Base-by-base conservation (phyloP, 495 filamentous ascomycete genomes). In the Rhizodiscina lignyota region DNA sequence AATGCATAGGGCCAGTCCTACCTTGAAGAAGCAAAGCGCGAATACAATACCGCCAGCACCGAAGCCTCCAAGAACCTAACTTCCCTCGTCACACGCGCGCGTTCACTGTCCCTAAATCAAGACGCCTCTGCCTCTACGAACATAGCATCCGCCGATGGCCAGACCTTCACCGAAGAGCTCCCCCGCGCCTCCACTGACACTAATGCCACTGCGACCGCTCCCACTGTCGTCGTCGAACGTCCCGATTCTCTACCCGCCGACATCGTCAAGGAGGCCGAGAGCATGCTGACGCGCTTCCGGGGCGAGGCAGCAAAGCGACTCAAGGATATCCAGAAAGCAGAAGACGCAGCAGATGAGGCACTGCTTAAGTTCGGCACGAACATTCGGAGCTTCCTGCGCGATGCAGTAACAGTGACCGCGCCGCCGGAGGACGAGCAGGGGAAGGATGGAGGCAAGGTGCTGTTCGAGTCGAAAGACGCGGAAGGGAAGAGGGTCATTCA, bases 311-410 rank as follows among this genome's bases (percentile, higher is more conserved):
- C 78, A 5, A 81, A 83, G 49, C 72, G 82, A 33, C 63, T 97
- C 27, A 86, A 81, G 49, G 87, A 94, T 46, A 78, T 97, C 21
- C 80, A 96, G 49, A 77, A 77, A 44, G 89, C 87, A 27, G 89
- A 97, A 55, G 86, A 94, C 48, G 86, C 86, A n/a, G 89, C 89
- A 15, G 89, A 97, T 54, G 91, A 94, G 53, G 92, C 92, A 2
- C 72, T 96, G 30, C 58, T 94, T 43, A 84, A 80, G 37, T 99
- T 96, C 50, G 89, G 89, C 18, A 70, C 76, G 34, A 96, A 89
- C 51, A 73, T 97, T 31, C 68, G 84, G 6, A 79, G 87, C 56
- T 96, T 91, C 59, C 63, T 97, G 47, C 70, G 75, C 12, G 89
- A 97, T 47, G 89, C 89, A 27, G 80, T 97, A 21, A 81, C 73